Base-by-base conservation (phyloP, 2,329 filamentous ascomycete species). In the Aureobasidium lini region DNA sequence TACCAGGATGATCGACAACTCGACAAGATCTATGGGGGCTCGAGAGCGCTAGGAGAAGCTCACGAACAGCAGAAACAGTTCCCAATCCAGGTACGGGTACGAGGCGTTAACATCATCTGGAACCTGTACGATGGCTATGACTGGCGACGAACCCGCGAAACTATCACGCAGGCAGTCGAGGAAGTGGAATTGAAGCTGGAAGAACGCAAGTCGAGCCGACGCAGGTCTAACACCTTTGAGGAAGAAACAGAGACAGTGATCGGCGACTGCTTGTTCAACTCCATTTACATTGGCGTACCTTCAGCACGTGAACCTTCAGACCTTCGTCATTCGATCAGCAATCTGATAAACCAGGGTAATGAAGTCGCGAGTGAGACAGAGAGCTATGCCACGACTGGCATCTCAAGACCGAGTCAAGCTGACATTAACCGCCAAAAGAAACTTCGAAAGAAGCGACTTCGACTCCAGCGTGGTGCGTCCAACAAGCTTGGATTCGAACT, bases 91-190 rank as follows among this genome's bases (percentile, higher is more conserved):
- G 79, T 96, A 2, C 84, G 85, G 5, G 81, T 97, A 15, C 86
- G 89, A 29, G 90, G 96, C 68, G 86, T 96, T 6, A 90, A 97
- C 70, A 77, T 96, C 54, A 96, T 97, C 61, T 99, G 94, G 94
- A 95, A 99, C 68, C 77, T 99, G 1, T 96, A 94, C 72, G 94
- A 99, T 76, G 94, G 94, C 1, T 99, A 96, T 70, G 95, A 99
- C 73, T 99, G 95, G 95, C 83, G 86, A 65, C 82, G 84, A 44
- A 99, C 95, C 0, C 83, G 93, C 44, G 88, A 94, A 63, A 84
- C 87, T 4, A 96, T 99, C 60, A 85, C 86, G 23, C 89, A 93
- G 69, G 91, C 90, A 6, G 91, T 99, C 2, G 85, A 94, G 61
- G 86, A 95, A 57, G 87, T 99, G 1, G 90, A 99, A 72, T 79